Evolutionary conservation across 768 basidiomycete genomes (phyloP).

Genomic region (Boletus insuetus): DNA sequence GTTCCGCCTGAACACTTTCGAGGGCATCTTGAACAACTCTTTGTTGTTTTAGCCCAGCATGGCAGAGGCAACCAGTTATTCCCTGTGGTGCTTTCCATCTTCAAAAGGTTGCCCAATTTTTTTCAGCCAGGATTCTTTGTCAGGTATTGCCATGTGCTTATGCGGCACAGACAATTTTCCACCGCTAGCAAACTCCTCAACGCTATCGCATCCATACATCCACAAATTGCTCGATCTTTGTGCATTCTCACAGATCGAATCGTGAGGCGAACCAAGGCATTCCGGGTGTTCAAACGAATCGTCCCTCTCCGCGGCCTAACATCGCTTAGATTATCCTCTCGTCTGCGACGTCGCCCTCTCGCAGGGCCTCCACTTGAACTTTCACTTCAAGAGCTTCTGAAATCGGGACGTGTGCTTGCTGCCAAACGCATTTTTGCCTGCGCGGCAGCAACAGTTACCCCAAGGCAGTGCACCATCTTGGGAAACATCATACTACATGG

Average conservation of each 20-base stretch:
- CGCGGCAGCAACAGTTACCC: constrained; percentile 28
- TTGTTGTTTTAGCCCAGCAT: constrained; percentile 38
- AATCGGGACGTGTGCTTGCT: constrained; percentile 38
- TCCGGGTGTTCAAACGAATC: constrained; percentile 1
- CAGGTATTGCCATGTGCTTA: constrained; percentile 37
- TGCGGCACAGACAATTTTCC: constrained; percentile 39
- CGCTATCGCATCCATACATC: constrained; percentile 14
- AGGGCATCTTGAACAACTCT: constrained; percentile 42
- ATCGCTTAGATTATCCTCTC: constrained; percentile 19
- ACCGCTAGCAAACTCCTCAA: constrained; percentile 34
- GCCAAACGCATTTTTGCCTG: constrained; percentile 43
- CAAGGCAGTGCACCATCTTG: constrained; percentile 38
- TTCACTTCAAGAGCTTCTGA: constrained; percentile 22
- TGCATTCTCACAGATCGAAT: constrained; percentile 1
- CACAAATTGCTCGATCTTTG: constrained; percentile 13
- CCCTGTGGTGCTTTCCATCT: constrained; percentile 40
- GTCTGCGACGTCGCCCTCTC: constrained; percentile 4
- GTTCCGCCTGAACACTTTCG: constrained; percentile 41
- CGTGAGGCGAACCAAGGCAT: constrained; percentile 8
- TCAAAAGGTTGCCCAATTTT: constrained; percentile 33
- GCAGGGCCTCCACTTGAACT: constrained; percentile 11
- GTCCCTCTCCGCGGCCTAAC: constrained; percentile 1
- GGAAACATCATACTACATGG: constrained; percentile 61
- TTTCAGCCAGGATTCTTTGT: constrained; percentile 40
- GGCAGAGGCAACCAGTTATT: constrained; percentile 37